phyloP scores from a whole-genome alignment of 768 basidiomycete species.

The Dictyophora rubrovolvata region DNA sequence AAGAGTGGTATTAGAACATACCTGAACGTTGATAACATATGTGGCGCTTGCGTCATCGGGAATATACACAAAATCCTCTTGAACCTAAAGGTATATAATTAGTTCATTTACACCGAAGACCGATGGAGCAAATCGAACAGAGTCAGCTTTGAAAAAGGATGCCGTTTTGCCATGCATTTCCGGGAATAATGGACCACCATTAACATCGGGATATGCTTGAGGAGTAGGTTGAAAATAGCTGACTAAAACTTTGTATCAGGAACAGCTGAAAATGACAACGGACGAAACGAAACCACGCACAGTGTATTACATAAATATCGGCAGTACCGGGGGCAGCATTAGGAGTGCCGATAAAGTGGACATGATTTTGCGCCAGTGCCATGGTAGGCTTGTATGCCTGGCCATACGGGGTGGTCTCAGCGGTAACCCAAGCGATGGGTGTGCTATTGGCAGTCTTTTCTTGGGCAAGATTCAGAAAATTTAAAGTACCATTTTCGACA shows the following conservation, averaged over 20 bases:
- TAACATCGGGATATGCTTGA: constrained; percentile 42
- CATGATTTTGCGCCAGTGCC: constrained; percentile 79
- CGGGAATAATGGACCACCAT: constrained; percentile 49
- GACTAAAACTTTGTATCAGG: constrained; percentile 29
- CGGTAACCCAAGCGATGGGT: constrained; percentile 54
- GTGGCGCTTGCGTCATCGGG: constrained; percentile 62
- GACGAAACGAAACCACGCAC: constrained; percentile 31
- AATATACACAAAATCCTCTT: constrained; percentile 68
- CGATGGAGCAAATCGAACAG: constrained; percentile 28
- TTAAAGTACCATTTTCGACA: constrained; percentile 54
- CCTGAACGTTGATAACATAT: constrained; percentile 67
- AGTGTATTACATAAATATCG: constrained; percentile 82
- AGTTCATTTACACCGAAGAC: background rate
- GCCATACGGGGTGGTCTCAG: constrained; percentile 45
- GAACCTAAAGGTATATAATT: constrained; percentile 32
- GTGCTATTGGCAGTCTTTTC: constrained; percentile 48
- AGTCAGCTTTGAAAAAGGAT: constrained; percentile 51
- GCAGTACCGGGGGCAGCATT: constrained; percentile 56
- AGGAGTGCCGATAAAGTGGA: constrained; percentile 73
- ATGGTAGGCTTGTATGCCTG: constrained; percentile 59
- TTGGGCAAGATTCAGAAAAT: constrained; percentile 56
- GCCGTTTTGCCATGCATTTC: constrained; percentile 56
- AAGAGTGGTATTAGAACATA: constrained; percentile 15
- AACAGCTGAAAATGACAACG: background rate
- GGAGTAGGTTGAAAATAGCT: constrained; percentile 68